phyloP scores from a whole-genome alignment of 257 asterid species.

The Solanum pinnatisectum region DNA sequence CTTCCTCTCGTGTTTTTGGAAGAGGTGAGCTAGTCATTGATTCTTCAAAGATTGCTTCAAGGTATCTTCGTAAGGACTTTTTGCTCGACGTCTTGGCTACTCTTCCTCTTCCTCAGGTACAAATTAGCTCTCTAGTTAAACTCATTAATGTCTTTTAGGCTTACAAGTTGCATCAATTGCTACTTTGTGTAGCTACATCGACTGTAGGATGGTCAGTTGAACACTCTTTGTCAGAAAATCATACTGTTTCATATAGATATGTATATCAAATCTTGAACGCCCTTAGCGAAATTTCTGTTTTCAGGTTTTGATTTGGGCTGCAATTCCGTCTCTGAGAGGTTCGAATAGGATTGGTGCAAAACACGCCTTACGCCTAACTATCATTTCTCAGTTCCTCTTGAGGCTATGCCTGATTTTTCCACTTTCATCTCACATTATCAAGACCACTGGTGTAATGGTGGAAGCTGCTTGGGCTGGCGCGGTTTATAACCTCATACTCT shows the following conservation, averaged over 20 bases:
- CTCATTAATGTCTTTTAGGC: background rate
- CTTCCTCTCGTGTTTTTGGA: conserved; percentile 67
- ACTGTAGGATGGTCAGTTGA: background rate
- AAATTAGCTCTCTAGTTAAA: background rate
- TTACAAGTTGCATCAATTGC: background rate
- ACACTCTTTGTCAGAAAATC: background rate
- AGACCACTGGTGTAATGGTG: conserved; percentile 50
- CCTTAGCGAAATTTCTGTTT: background rate
- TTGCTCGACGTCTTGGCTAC: conserved; percentile 47
- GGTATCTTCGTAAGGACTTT: conserved; percentile 41
- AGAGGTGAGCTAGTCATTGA: conserved; percentile 65
- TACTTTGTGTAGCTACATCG: background rate
- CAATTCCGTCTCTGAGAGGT: conserved; percentile 44
- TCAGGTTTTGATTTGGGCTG: conserved; percentile 56
- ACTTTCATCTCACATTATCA: conserved; percentile 52
- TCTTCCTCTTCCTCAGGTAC: conserved; percentile 72
- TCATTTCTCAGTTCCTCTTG: conserved; percentile 45
- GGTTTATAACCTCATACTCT: conserved; percentile 55
- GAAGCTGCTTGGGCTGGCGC: conserved; percentile 87
- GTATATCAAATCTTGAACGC: too few relatives aligned
- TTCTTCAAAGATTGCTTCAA: conserved; percentile 41
- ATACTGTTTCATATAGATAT: background rate
- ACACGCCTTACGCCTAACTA: conserved; percentile 33
- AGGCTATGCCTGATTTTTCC: conserved; percentile 48
- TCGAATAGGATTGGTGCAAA: conserved; percentile 38